Conservation (phyloP, 352 stramenopile species). For the Phytopythium kandeliae region DNA sequence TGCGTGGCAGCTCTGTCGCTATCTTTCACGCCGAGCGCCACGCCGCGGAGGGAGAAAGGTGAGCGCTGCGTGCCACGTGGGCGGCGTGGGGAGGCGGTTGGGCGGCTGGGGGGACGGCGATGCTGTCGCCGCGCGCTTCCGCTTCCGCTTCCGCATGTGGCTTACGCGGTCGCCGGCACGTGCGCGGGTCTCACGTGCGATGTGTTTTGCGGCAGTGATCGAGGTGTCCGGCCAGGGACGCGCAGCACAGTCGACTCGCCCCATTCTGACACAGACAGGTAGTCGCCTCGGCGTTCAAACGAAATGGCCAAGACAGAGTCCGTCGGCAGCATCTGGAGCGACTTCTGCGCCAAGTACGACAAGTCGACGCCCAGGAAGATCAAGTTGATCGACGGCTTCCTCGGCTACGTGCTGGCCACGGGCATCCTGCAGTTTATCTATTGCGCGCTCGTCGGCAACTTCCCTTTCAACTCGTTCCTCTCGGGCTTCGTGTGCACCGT, state of each 20-base stretch:
- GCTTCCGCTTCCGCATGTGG: not conserved
- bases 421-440: constrained; percentile 91
- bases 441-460: constrained; percentile 85
- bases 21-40: constrained; percentile 4
- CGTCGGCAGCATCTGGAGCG: constrained; percentile 47
- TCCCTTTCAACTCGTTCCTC: constrained; percentile 92
- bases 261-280: constrained; percentile 7
- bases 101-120: not conserved
- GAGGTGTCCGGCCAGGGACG: not conserved
- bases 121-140: not conserved
- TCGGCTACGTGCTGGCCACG: constrained; percentile 85
- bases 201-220: not conserved
- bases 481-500: constrained; percentile 88
- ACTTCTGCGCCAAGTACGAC: constrained; percentile 71
- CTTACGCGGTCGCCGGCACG: not conserved
- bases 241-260: too few relatives aligned
- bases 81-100: not conserved
- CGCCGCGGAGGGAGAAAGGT: not conserved
- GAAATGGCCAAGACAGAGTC: constrained; percentile 33
- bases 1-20: constrained; percentile 2
- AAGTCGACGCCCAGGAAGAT: constrained; percentile 86
- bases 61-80: not conserved
- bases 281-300: constrained; percentile 3
- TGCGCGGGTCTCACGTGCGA: not conserved
- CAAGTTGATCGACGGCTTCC: constrained; percentile 89